Evolutionary conservation across 352 stramenopile species (phyloP), one percentile per base, ranked within the genome.

Genomic region (Phytophthora europaea): DNA sequence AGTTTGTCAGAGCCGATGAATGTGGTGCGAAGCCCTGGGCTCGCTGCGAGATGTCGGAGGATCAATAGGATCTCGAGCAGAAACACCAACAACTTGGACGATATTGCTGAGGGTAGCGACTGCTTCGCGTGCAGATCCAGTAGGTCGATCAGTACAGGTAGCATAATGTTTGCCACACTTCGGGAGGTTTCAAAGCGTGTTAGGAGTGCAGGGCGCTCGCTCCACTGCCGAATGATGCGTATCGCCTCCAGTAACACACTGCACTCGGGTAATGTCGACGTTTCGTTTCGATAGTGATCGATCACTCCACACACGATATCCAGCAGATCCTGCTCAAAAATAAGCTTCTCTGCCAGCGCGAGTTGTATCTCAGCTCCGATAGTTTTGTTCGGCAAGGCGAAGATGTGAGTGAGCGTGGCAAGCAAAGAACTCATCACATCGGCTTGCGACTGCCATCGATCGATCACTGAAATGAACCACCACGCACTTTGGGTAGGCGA

Each of bases 181-280:
- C 23, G n/a, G 5, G 33, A 72, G 16, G 62, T 26, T 61, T 64
- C 62, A 57, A 79, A 62, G 23, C 20, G 51, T 31, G 53, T 22
- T 1, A 53, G 4, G 4, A 76, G 38, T 10, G 31, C 48, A 12
- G 54, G 20, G 2, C 66, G 71, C 43, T 73, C 75, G 18, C 65
- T 76, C 70, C 75, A 81, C 26, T 72, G 70, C 3, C 68, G 52
- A 36, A 74, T 10, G 12, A 79, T 47, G 7, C 75, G 70, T n/a
- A 72, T 61, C 12, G 59, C 53, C 26, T 79, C 70, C 23, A 81
- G 18, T n/a, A 81, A 47, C n/a, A 72, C 18, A 43, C 18, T 50
- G 18, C 6, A 20, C 8, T 12, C 8, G 5, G 15, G 18, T 23
- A 43, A 22, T 6, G 13, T 8, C 6, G 5, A 51, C 20, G 4